Evolutionary conservation across 2,329 filamentous ascomycete genomes (phyloP), one percentile per base, ranked within the genome.

Genomic region (Colletotrichum spinosum): DNA sequence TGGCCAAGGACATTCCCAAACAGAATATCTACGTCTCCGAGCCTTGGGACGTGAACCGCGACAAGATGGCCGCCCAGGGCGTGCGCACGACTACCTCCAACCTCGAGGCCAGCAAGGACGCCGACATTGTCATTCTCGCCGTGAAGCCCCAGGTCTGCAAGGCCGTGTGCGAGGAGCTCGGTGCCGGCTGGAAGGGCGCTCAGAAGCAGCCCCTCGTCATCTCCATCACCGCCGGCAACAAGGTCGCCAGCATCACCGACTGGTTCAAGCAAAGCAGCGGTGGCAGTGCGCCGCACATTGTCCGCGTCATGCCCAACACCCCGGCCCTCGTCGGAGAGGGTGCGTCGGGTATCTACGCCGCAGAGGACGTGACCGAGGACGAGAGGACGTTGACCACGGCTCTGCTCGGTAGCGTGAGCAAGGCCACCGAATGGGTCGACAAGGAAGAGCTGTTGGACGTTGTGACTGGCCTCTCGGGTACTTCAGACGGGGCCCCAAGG

Each of bases 261-360:
- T 85, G 83, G 83, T 71, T 80, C 61, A 78, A 72, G 60, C 74
- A 77, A 0, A 65, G 73, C 25, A 25, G 25, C 2, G 76, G 75
- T 39, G 79, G 77, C 4, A 73, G 73, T 25, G 70, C 76, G 1
- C 80, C 81, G 1, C 81, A 80, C 50, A 76, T 83, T 13, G 80
- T 84, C n/a, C 78, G 83, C 17, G 81, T 84, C 62, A 85, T 85
- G 83, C 83, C 83, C 58, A 85, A 85, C 73, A 84, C 82, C 6
- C 83, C 83, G 2, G 83, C 83, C 7, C 72, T 84, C 38, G 78
- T 84, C 9, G 81, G 82, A 33, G 82, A 85, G 74, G 83, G 83
- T 37, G 83, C 83, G 2, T 82, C 81, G 2, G 83, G 82, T 2
- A 71, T 84, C 9, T 84, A 77, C 61, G 82, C 83, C 6, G 77